Evolutionary conservation across 1,284 basidiomycete genomes (phyloP).

Genomic region (Xerocomus amazonicus): DNA sequence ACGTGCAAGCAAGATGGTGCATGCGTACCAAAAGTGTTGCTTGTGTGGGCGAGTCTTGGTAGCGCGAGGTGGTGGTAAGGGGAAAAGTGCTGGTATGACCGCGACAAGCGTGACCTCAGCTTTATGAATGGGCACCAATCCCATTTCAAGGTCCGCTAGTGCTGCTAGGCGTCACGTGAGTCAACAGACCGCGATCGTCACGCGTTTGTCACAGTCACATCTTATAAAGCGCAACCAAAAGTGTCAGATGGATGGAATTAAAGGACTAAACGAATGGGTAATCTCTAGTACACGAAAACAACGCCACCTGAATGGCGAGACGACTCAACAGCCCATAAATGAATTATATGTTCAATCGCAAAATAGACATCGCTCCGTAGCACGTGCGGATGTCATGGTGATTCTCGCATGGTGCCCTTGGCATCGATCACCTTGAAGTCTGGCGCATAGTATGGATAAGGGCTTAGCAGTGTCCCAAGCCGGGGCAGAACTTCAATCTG

Average conservation of each 20-base stretch:
- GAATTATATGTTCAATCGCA: background rate
- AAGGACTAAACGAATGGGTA: slow-evolving; percentile 1
- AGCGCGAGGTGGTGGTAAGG: slow-evolving; percentile 25
- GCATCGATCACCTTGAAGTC: slow-evolving; percentile 41
- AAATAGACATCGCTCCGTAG: background rate
- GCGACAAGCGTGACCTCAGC: slow-evolving; percentile 28
- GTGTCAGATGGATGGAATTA: background rate
- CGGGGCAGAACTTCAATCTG: slow-evolving; percentile 79
- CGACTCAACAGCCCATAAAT: background rate
- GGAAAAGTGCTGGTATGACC: slow-evolving; percentile 24
- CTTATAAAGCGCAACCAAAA: slow-evolving; percentile 7
- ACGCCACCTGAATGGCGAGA: background rate
- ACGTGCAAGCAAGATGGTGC: slow-evolving; percentile 1
- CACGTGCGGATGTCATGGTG: slow-evolving; percentile 3
- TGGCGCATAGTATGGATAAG: slow-evolving; percentile 61
- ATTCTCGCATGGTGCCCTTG: slow-evolving; percentile 18
- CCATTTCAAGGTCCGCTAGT: slow-evolving; percentile 34
- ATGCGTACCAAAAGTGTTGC: slow-evolving; percentile 25
- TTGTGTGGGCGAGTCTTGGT: slow-evolving; percentile 16
- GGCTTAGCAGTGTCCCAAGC: slow-evolving; percentile 68
- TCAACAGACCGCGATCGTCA: slow-evolving; percentile 36
- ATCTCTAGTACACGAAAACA: slow-evolving; percentile 1
- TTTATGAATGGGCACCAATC: slow-evolving; percentile 33
- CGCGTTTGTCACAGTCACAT: slow-evolving; percentile 30
- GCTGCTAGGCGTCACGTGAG: slow-evolving; percentile 27